Base-by-base conservation (phyloP, 495 filamentous ascomycete species). In the Penicillium crystallinum region DNA sequence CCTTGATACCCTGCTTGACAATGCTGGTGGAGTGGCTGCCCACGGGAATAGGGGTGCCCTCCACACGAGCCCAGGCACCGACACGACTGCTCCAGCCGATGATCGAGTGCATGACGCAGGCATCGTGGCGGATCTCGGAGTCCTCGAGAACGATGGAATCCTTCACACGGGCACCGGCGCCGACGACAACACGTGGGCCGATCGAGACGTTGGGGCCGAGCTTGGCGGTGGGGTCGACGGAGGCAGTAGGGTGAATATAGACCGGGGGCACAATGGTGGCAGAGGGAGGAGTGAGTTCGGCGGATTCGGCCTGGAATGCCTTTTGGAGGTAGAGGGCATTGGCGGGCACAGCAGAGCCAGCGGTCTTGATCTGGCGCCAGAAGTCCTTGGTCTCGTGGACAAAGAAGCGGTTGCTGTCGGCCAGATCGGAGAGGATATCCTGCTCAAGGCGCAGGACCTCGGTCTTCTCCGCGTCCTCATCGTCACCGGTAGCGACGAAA, bases 361-460 rank as follows among this genome's bases (percentile, higher is more conserved):
- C 93, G 5, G 95, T 96, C 81, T 99, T 99, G 80, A 99, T 97
- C 78, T 99, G 93, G 49, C 93, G 91, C 93, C 93, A 99, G 75
- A 99, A 99, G 65, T 96, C 93, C 74, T 96, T 95, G 38, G 93
- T 97, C 73, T 99, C 93, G 69, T 96, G 87, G 17, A 97, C 95
- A 70, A 89, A 99, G 79, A 99, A 99, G 65, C 93, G 90, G 68
- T 95, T 91, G 81, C 84, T 95, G 74, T 99, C 93, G 31, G 93
- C 92, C 59, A 99, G 83, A 61, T 97, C 92, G 46, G 90, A 87
- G 34, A 99, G 84, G 53, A 99, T 96, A 64, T 99, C 93, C 69
- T 99, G 93, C 75, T 99, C 93, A 42, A 99, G 79, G 31, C 93
- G 89, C 49, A 99, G 86, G 22, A 96, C 89, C 56, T 96, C 89